Percentiles rank a stretch among this genome's conserved stretches.
phyloP scores from a whole-genome alignment of 2,329 filamentous ascomycete genomes.

The Arachnomyces sp. region DNA sequence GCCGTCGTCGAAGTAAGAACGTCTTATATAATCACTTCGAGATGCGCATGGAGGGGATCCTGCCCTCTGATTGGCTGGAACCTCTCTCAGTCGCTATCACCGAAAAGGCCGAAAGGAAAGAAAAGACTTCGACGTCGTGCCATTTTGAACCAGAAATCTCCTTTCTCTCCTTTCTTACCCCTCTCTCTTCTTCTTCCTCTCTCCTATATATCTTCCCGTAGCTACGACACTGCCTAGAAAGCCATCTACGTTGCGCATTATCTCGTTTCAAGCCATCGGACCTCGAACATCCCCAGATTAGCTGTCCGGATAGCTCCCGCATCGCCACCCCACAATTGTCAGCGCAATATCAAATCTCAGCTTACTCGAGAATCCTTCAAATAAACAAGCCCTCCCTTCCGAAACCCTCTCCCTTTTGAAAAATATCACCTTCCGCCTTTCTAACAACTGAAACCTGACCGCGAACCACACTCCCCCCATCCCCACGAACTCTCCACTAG shows the following conservation, averaged over 20 bases:
- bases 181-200: neutral
- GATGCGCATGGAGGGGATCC: conserved; percentile 29
- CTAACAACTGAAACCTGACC: conserved; percentile 1
- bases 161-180: neutral
- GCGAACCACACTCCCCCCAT: conserved; percentile 2
- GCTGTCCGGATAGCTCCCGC: no score
- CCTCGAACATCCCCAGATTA: no score
- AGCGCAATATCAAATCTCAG: neutral
- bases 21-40: conserved; percentile 23
- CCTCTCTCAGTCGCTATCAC: neutral
- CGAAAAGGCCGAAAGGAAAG: no score
- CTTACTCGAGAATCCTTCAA: neutral
- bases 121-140: no score
- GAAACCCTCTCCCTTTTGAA: neutral
- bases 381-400: neutral
- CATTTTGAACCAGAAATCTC: neutral
- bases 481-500: conserved; percentile 23
- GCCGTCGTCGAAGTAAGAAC: neutral
- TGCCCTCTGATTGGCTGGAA: conserved; percentile 26
- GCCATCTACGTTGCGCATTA: neutral
- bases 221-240: neutral
- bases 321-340: conserved; percentile 11
- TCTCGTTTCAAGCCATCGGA: no score
- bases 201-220: neutral
- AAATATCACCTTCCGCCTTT: neutral